phyloP scores from a whole-genome alignment of 2,329 filamentous ascomycete species.

The Monilinia aucupariae region DNA sequence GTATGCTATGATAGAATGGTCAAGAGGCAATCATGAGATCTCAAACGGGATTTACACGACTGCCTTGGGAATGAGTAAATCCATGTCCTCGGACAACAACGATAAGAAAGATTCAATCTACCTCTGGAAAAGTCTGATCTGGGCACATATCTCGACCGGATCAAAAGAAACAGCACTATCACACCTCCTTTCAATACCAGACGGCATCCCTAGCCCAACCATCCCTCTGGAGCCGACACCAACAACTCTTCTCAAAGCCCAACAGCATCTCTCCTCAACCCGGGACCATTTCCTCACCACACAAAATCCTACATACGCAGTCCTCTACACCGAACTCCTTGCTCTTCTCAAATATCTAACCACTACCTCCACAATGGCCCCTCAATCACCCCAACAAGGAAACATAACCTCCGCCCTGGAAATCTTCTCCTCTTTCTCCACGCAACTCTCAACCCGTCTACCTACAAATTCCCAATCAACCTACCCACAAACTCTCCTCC shows the following conservation, averaged over 20 bases:
- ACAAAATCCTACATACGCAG: constrained; percentile 44
- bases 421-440: constrained; percentile 40
- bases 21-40: constrained; percentile 50
- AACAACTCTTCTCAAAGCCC: constrained; percentile 45
- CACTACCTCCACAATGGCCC: constrained; percentile 36
- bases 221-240: constrained; percentile 22
- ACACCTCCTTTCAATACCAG: constrained; percentile 39
- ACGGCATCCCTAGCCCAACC: constrained; percentile 33
- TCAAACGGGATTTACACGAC: constrained; percentile 62
- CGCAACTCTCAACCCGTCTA: constrained; percentile 40
- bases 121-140: constrained; percentile 33
- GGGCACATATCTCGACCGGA: constrained; percentile 27
- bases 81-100: constrained; percentile 32
- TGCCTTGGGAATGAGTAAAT: constrained; percentile 54
- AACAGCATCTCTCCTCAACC: constrained; percentile 47
- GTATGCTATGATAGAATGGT: constrained; percentile 68
- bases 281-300: constrained; percentile 53
- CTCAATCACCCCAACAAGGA: constrained; percentile 46
- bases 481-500: constrained; percentile 53
- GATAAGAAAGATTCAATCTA: constrained; percentile 34
- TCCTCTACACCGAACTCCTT: constrained; percentile 54
- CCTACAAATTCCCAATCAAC: constrained; percentile 27
- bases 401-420: constrained; percentile 49
- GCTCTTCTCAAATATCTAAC: constrained; percentile 62
- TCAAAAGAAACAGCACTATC: constrained; percentile 35